Percentiles rank a stretch among this genome's conserved stretches.
Evolutionary conservation across 2,329 filamentous ascomycete genomes (phyloP).

Genomic region (Aspergillus luchuensis): DNA sequence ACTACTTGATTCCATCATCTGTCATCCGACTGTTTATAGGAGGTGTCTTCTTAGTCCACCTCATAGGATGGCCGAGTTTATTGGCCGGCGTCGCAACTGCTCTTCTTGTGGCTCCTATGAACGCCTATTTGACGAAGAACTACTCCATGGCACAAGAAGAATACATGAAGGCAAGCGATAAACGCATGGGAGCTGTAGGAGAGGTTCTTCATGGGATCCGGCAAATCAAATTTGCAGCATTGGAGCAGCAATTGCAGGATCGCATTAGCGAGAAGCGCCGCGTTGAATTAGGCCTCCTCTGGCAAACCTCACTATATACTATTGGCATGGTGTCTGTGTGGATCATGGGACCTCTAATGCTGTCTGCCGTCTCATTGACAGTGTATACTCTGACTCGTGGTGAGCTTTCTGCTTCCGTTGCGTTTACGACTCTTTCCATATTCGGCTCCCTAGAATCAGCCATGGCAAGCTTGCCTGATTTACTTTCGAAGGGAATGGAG

Average conservation of each 20-base stretch:
- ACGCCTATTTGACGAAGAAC: conserved; percentile 64
- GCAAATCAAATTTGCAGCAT: conserved; percentile 78
- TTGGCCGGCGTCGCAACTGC: conserved; percentile 66
- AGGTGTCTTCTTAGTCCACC: conserved; percentile 62
- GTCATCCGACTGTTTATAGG: conserved; percentile 65
- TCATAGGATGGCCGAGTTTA: conserved; percentile 72
- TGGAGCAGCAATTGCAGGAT: conserved; percentile 72
- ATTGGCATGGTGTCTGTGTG: conserved; percentile 66
- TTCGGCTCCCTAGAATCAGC: conserved; percentile 74
- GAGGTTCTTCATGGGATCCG: conserved; percentile 76
- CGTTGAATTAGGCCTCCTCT: conserved; percentile 66
- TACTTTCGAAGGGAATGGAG: conserved; percentile 70
- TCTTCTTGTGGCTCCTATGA: conserved; percentile 65
- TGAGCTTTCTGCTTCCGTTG: conserved; percentile 68
- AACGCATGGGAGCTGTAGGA: conserved; percentile 71
- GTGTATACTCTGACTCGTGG: conserved; percentile 68
- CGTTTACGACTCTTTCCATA: conserved; percentile 73
- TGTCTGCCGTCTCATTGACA: conserved; percentile 70
- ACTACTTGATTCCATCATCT: conserved; percentile 65
- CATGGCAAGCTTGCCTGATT: conserved; percentile 70
- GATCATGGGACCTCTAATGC: conserved; percentile 70
- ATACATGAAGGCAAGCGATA: conserved; percentile 73
- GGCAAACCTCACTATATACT: conserved; percentile 67
- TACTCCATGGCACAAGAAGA: conserved; percentile 67
- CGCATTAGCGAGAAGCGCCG: conserved; percentile 66